phyloP scores from a whole-genome alignment of 768 basidiomycete species.

The Mrakia blollopis region DNA sequence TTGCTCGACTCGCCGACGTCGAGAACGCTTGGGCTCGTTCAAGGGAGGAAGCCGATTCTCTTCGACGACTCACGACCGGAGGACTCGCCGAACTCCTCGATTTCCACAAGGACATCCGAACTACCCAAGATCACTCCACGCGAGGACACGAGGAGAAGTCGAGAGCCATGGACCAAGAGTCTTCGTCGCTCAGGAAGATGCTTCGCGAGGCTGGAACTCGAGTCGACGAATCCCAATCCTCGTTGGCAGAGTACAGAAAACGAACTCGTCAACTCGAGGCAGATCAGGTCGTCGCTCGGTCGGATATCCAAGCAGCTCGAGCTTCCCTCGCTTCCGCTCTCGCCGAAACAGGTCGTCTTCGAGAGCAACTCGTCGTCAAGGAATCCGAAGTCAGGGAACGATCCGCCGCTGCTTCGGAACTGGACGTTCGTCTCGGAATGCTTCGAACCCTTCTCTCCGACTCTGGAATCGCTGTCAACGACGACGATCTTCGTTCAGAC shows the following conservation, averaged over 20 bases:
- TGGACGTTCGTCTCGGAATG: conserved; percentile 67
- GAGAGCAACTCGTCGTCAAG: conserved; percentile 62
- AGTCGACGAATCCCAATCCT: conserved; percentile 62
- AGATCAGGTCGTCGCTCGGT: conserved; percentile 60
- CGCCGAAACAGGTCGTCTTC: conserved; percentile 63
- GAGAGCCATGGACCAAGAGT: conserved; percentile 71
- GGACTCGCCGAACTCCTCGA: conserved; percentile 81
- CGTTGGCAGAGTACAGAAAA: conserved; percentile 63
- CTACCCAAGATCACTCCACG: conserved; percentile 70
- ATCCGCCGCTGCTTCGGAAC: conserved; percentile 61
- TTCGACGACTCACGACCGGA: conserved; percentile 78
- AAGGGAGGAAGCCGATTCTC: conserved; percentile 85
- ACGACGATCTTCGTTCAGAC: conserved; percentile 53
- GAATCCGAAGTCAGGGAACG: conserved; percentile 64
- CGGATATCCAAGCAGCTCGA: conserved; percentile 61
- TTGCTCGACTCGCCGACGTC: conserved; percentile 63
- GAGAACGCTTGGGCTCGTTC: conserved; percentile 90
- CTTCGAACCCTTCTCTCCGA: conserved; percentile 82
- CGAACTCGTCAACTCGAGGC: conserved; percentile 60
- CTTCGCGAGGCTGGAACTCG: conserved; percentile 69
- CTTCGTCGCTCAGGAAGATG: conserved; percentile 68
- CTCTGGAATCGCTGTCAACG: conserved; percentile 73
- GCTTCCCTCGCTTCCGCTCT: conserved; percentile 56
- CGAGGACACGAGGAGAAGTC: conserved; percentile 78
- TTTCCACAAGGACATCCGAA: conserved; percentile 74